Evolutionary conservation across 306 rosid species (phyloP).

Genomic region (Cicer bijugum): DNA sequence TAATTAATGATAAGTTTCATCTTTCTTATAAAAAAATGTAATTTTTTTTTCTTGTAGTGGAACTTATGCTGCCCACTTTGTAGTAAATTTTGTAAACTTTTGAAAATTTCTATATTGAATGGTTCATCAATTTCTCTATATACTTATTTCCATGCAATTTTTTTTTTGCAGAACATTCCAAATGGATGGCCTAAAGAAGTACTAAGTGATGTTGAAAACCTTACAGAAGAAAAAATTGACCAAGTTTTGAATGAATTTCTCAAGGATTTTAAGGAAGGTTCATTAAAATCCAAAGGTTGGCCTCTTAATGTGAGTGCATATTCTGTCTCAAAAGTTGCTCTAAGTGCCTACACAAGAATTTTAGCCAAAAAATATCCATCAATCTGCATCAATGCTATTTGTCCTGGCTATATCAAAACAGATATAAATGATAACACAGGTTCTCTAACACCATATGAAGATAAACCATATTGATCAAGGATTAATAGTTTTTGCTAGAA

Average conservation of each 20-base stretch:
- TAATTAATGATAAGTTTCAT: too few relatives aligned
- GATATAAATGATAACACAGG: constrained; percentile 42
- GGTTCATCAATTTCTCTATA: not conserved
- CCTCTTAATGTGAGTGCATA: constrained; percentile 44
- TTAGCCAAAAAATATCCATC: constrained; percentile 44
- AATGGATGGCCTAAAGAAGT: constrained; percentile 52
- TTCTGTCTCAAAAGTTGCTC: constrained; percentile 54
- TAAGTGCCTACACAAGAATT: constrained; percentile 57
- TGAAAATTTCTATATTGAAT: too few relatives aligned
- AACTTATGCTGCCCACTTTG: too few relatives aligned
- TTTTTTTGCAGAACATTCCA: constrained; percentile 42
- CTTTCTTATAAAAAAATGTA: too few relatives aligned
- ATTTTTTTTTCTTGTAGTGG: too few relatives aligned
- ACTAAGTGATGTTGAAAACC: constrained; percentile 50
- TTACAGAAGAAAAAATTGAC: constrained; percentile 55
- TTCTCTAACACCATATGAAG: constrained; percentile 51
- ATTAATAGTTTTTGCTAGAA: not conserved
- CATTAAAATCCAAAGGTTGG: constrained; percentile 55
- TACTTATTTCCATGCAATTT: not conserved
- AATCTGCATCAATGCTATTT: constrained; percentile 40
- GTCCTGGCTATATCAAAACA: constrained; percentile 59
- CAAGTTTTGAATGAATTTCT: constrained; percentile 47
- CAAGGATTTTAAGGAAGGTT: constrained; percentile 54
- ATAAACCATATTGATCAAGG: constrained; percentile 40
- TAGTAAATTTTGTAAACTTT: too few relatives aligned